Base-by-base conservation (phyloP, 2,329 filamentous ascomycete species). In the Bipolaris cookei region DNA sequence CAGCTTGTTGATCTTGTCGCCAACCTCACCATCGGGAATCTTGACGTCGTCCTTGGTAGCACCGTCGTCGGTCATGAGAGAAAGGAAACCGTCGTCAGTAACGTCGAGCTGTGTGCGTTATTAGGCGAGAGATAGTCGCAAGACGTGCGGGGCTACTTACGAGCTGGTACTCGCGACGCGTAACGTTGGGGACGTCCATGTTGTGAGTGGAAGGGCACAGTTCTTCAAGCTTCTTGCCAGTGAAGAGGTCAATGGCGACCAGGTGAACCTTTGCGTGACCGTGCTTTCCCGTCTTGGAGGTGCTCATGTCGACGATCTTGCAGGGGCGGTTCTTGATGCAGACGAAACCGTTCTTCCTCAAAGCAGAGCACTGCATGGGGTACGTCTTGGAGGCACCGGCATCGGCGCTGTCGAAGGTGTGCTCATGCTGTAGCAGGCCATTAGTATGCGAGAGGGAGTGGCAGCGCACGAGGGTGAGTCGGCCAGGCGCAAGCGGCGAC, bases 231-330 rank as follows among this genome's bases (percentile, higher is more conserved):
- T 99, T 99, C 91, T 97, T 99, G 88, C 86, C 86, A 69, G 93
- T 99, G 90, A 99, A 99, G 86, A 99, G 98, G 81, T 99, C 95
- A 80, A 96, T 88, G 79, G 92, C 95, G 77, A 97, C 90, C 75
- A 99, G 85, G 84, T 99, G 94, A 81, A 99, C 95, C 90, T 99
- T 99, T 84, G 95, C 95, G 91, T 99, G 96, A 82, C 95, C 95
- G 90, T 99, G 95, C 92, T 99, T 99, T 84, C 95, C 95, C 72
- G 95, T 99, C 93, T 99, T 99, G 82, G 95, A 99, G 85, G 95
- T 99, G 73, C 92, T 97, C 96, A 99, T 99, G 79, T 99, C 95
- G 82, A 98, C 91, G 76, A 99, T 99, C 91, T 98, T 99, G 93
- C 95, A 99, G 76, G 95, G 96, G 76, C 95, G 95, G 83, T 86